These are phyloP conservation scores for Alternaria triticimaculans DNA, from an alignment of 2,329 filamentous ascomycete genomes.

Conservation along the genomic window DNA sequence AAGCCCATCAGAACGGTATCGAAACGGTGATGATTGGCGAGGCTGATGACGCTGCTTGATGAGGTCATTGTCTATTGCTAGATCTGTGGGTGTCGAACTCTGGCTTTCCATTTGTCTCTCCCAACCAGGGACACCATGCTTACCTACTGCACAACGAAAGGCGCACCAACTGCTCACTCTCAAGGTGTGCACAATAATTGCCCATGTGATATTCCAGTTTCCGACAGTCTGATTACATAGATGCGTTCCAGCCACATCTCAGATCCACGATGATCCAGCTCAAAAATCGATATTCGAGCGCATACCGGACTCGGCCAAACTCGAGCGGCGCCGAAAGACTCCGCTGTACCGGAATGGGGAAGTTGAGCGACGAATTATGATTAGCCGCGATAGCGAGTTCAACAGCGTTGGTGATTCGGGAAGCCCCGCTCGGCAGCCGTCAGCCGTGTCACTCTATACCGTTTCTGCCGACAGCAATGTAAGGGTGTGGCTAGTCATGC, in stretches of 20 bases:
- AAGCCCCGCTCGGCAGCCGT: slow-evolving; percentile 31
- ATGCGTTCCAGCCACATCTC: not conserved
- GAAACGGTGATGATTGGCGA: slow-evolving; percentile 1
- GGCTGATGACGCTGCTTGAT: slow-evolving; percentile 6
- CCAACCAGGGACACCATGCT: not conserved
- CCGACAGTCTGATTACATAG: not conserved
- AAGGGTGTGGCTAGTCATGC: slow-evolving; percentile 27
- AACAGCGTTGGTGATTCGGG: slow-evolving; percentile 21
- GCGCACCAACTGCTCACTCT: not conserved
- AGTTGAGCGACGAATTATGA: slow-evolving; percentile 11
- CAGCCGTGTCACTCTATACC: slow-evolving; percentile 16
- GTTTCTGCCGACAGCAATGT: slow-evolving; percentile 9
- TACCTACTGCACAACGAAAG: not conserved
- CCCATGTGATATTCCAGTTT: not conserved
- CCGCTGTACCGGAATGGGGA: slow-evolving; percentile 4
- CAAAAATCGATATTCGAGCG: not conserved
- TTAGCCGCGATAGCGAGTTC: slow-evolving; percentile 12
- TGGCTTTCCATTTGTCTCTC: not conserved
- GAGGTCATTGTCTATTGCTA: slow-evolving; percentile 9
- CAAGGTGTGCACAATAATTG: not conserved
- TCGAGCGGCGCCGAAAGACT: slow-evolving; percentile 1
- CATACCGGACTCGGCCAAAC: not conserved
- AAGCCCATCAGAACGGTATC: slow-evolving; percentile 7
- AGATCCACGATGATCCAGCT: not conserved
- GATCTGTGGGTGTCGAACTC: not conserved